Evolutionary conservation across 768 basidiomycete species (phyloP).

Genomic region (Cystobasidium tubakii): DNA sequence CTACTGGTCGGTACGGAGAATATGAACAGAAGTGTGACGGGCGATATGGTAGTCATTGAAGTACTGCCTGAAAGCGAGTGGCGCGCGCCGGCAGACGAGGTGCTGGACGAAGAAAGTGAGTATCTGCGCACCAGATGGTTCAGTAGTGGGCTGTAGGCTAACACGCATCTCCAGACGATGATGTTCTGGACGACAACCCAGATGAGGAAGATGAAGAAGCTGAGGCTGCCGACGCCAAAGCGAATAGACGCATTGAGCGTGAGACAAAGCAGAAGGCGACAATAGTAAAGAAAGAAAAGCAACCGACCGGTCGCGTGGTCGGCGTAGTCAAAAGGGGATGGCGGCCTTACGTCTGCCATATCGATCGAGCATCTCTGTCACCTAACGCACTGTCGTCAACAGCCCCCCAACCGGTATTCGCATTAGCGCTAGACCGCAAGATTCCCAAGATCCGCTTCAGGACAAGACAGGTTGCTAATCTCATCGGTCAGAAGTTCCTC

Average conservation of each 20-base stretch:
- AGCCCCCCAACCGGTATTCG: slow-evolving; percentile 79
- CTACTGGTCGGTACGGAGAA: slow-evolving; percentile 80
- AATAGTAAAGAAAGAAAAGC: slow-evolving; percentile 57
- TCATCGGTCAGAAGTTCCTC: slow-evolving; percentile 88
- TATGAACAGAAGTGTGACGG: slow-evolving; percentile 92
- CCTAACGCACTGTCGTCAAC: slow-evolving; percentile 67
- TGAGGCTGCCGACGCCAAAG: slow-evolving; percentile 51
- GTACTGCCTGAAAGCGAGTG: slow-evolving; percentile 80
- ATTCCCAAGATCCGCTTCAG: slow-evolving; percentile 89
- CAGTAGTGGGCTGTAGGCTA: background rate
- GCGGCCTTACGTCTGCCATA: slow-evolving; percentile 94
- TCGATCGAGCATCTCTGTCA: slow-evolving; percentile 80
- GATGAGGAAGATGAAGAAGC: slow-evolving; percentile 63
- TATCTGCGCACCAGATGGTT: too few species aligned
- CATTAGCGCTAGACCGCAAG: slow-evolving; percentile 81
- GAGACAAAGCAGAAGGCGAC: slow-evolving; percentile 47
- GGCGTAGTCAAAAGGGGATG: slow-evolving; percentile 93
- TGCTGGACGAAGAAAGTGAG: slow-evolving; percentile 85
- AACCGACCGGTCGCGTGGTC: slow-evolving; percentile 85
- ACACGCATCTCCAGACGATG: slow-evolving; percentile 54
- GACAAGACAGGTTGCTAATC: slow-evolving; percentile 83
- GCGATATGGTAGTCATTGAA: slow-evolving; percentile 86
- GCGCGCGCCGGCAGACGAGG: slow-evolving; percentile 85
- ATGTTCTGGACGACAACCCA: slow-evolving; percentile 77
- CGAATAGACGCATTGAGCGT: slow-evolving; percentile 52